Evolutionary conservation across 176 grass and related monocot species (phyloP), one percentile per base, ranked within the genome.

Genomic region (Pontederia crassipes): DNA sequence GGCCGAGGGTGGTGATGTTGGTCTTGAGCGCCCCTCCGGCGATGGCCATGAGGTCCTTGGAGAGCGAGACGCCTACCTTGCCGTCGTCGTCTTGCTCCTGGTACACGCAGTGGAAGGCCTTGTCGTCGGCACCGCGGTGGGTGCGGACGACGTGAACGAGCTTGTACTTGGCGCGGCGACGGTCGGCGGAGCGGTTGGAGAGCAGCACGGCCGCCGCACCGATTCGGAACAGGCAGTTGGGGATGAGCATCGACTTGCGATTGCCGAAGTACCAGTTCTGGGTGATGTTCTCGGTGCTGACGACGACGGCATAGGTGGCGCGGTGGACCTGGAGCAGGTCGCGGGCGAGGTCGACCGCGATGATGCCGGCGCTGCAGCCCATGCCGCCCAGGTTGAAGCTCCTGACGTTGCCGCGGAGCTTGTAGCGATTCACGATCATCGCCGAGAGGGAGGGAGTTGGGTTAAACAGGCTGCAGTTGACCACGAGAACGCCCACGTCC

Each of bases 351-450:
- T 71, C 79, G 8, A 86, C 18, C 6, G 83, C 48, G 10, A 81
- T 78, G 9, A 75, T 60, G 12, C 75, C 83, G 2, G 83, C 83
- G 64, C 83, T 86, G 56, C 83, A 86, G 0, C 83, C 83, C 83
- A 86, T 86, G 18, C 83, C 83, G 1, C 75, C 75, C 10, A 86
- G 69, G 27, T 86, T 86, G 35, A 74, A 77, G 10, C 69, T 77
- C 18, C 64, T 67, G 57, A 86, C 66, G 58, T 86, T 77, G 27
- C 83, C 54, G 17, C 83, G 62, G 12, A 86, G 73, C 48, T 70
- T 77, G 68, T 82, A 86, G 12, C 59, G 57, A 70, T 86, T 86
- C 12, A 86, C 61, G 45, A 86, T 68, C 79, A 86, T 86, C 65
- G 71, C 83, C 13, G 83, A 72, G 8, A 86, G 55, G 0, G 83